These are phyloP conservation scores for Aspergillus taichungensis DNA, from an alignment of 495 filamentous ascomycete species.

Conservation along the genomic window DNA sequence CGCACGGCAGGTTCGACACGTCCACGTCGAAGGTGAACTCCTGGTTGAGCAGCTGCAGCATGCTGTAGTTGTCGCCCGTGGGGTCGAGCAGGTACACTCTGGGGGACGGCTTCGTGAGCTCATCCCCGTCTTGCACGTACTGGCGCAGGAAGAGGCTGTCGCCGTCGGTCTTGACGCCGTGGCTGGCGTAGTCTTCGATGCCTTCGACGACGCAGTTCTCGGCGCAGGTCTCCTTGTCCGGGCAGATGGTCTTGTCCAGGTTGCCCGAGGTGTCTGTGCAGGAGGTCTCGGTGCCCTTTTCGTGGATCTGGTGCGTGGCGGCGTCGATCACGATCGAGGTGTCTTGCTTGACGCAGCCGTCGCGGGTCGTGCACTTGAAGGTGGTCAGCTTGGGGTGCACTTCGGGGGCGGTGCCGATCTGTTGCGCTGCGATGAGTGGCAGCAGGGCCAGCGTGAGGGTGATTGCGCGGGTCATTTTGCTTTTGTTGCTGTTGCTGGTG, in stretches of 20 bases:
- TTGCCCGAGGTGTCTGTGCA: constrained; percentile 26
- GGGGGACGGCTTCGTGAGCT: constrained; percentile 36
- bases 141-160: constrained; percentile 33
- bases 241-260: constrained; percentile 38
- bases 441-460: constrained; percentile 6
- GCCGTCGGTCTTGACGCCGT: constrained; percentile 39
- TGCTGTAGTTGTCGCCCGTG: constrained; percentile 47
- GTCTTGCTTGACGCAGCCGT: constrained; percentile 28
- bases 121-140: constrained; percentile 22
- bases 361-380: constrained; percentile 28
- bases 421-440: constrained; percentile 14
- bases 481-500: background rate
- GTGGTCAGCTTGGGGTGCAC: constrained; percentile 27
- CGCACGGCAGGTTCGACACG: constrained; percentile 50
- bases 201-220: constrained; percentile 46
- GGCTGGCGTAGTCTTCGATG: constrained; percentile 32
- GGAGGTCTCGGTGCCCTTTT: constrained; percentile 21
- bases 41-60: constrained; percentile 47
- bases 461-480: background rate
- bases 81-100: constrained; percentile 53
- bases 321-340: constrained; percentile 35
- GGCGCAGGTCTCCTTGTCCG: constrained; percentile 35
- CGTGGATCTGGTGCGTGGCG: constrained; percentile 37
- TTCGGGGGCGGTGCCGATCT: constrained; percentile 21
- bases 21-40: constrained; percentile 60